Base-by-base conservation (phyloP, 1,284 basidiomycete genomes). In the Microbotryomycetes sp. region DNA sequence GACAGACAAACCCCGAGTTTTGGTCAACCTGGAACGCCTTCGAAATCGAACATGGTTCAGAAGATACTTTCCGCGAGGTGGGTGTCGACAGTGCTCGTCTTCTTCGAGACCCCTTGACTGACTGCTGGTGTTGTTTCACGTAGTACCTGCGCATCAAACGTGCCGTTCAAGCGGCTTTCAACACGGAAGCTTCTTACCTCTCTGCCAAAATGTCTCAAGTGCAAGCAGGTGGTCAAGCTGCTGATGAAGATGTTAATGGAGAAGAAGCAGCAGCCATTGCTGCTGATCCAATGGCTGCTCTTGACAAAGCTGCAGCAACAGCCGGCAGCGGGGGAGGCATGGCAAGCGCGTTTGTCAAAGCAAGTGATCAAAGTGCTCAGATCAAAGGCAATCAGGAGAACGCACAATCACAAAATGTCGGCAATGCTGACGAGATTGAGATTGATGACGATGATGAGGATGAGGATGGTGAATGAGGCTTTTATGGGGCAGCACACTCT, bases 41-140 rank as follows among this genome's bases (percentile, higher is more conserved):
- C 79, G 94, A 98, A 79, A 90, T 97, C 76, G 92, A 97, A 76
- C 92, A 91, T 1, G 94, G 94, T 0, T 93, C 90, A 1, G 96
- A 98, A 76, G 94, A 98, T 74, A 97, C 94, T 0, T 98, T 98
- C 86, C 82, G 93, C 70, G 94, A 98, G 79, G 97, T 97, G 90
- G 59, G 65, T 42, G 36, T 19, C 36, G 19, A 42, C 36, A 42
- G 9, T 42, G 36, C 36, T n/a, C n/a, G n/a, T n/a, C n/a, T n/a
- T n/a, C n/a, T 22, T 25, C 22, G 15, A 12, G 3, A 7, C n/a
- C 12, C n/a, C 3, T 23, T 29, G 3, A 31, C 65, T 56, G 53
- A 51, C 47, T 36, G 50, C 4, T 15, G 2, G 2, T 22, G 36
- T 9, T 23, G 12, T 19, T 15, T 22, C 12, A 1, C 54, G n/a